Evolutionary conservation across 371 early-diverging fungal genomes (phyloP).

Genomic region (Apophysomyces variabilis): DNA sequence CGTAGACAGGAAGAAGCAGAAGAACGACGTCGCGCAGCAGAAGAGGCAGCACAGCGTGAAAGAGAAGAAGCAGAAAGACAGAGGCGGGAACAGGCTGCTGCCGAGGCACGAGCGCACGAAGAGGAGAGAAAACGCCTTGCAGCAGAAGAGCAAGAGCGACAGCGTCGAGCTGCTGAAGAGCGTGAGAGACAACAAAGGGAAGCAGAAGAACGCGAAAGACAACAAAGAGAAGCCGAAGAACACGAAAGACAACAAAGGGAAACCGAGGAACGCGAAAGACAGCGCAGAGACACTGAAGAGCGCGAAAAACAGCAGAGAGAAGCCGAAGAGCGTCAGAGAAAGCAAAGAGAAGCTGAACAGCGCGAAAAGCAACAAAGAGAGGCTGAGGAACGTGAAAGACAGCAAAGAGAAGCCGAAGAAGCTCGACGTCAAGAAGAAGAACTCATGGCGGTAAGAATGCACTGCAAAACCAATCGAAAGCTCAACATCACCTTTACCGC

Average conservation of each 20-base stretch:
- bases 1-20: constrained; percentile 38
- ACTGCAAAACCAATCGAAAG: not conserved
- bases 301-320: constrained; percentile 24
- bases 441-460: not conserved
- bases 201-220: constrained; percentile 22
- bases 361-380: constrained; percentile 23
- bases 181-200: constrained; percentile 12
- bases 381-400: constrained; percentile 28
- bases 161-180: constrained; percentile 23
- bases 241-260: constrained; percentile 41
- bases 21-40: constrained; percentile 31
- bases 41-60: constrained; percentile 33
- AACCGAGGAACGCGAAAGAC: constrained; percentile 25
- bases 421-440: constrained; percentile 13
- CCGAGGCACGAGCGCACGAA: constrained; percentile 24
- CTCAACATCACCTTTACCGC: not conserved
- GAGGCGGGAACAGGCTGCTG: constrained; percentile 16
- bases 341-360: constrained; percentile 14
- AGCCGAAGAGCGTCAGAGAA: constrained; percentile 20
- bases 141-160: constrained; percentile 25
- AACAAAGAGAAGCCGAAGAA: constrained; percentile 30
- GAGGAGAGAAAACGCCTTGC: constrained; percentile 18
- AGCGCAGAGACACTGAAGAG: constrained; percentile 17
- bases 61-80: constrained; percentile 16
- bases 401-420: constrained; percentile 31